phyloP scores from a whole-genome alignment of 2,329 filamentous ascomycete species.

The Blastomyces gilchristii region DNA sequence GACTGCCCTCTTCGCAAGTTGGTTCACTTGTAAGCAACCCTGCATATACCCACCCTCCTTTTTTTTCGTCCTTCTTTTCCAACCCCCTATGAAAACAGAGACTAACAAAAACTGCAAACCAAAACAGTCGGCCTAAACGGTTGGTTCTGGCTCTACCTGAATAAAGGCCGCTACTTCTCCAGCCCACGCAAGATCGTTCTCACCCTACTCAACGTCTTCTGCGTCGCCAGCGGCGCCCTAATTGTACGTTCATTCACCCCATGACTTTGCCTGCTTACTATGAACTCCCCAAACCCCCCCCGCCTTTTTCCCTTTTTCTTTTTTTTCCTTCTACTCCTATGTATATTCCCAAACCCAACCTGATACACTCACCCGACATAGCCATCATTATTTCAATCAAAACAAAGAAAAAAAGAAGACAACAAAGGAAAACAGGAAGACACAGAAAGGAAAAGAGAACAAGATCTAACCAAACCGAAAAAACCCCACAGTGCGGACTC shows the following conservation, averaged over 20 bases:
- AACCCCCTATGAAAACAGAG: background rate
- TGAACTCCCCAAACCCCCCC: no score
- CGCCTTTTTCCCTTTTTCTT: no score
- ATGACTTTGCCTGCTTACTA: no score
- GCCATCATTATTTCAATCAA: background rate
- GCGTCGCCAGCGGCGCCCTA: conserved; percentile 29
- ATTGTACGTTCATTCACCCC: conserved; percentile 21
- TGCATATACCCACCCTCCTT: conserved; percentile 13
- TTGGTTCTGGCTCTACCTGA: conserved; percentile 41
- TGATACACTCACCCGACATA: no score
- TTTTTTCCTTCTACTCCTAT: no score
- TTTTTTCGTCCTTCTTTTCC: background rate
- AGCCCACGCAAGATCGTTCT: conserved; percentile 37
- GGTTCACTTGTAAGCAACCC: conserved; percentile 49
- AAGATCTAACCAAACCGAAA: conserved; percentile 5
- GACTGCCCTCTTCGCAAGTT: conserved; percentile 52
- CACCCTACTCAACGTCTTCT: conserved; percentile 35
- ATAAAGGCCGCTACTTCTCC: conserved; percentile 34
- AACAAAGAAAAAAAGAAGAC: background rate
- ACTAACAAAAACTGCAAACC: background rate
- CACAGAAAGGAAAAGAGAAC: no score
- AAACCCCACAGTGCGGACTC: conserved; percentile 27
- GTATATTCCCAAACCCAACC: no score
- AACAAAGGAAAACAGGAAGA: no score
- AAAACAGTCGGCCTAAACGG: conserved; percentile 31